Percentiles rank a stretch among this genome's conserved stretches.
phyloP scores from a whole-genome alignment of 1,139 yeast species.

The Suhomyces panamericanus region DNA sequence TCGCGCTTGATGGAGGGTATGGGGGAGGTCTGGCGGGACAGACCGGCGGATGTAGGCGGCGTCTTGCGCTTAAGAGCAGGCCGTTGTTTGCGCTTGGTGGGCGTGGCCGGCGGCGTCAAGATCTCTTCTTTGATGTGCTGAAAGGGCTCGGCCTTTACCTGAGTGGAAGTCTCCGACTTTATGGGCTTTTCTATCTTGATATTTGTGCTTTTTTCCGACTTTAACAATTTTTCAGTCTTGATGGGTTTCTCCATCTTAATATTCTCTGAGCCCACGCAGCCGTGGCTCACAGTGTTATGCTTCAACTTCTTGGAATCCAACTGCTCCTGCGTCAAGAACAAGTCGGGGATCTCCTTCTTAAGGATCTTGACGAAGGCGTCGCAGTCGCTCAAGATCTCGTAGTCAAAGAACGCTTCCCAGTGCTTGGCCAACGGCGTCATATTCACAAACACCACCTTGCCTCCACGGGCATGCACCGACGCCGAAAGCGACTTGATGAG shows the following conservation, averaged over 20 bases:
- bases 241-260: constrained; percentile 10
- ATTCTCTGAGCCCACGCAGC: not conserved
- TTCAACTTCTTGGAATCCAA: constrained; percentile 45
- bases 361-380: constrained; percentile 71
- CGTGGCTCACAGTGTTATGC: constrained; percentile 16
- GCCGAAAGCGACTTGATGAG: constrained; percentile 61
- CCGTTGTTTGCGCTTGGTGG: constrained; percentile 23
- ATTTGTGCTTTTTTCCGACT: too few species aligned
- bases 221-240: constrained; percentile 8
- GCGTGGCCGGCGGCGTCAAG: constrained; percentile 35
- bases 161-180: constrained; percentile 2
- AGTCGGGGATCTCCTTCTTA: constrained; percentile 53
- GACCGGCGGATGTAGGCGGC: not conserved
- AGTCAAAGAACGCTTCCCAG: constrained; percentile 66
- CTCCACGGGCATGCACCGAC: constrained; percentile 59
- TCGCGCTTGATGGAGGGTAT: constrained; percentile 6
- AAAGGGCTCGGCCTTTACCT: not conserved
- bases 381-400: constrained; percentile 76
- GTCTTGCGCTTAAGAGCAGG: constrained; percentile 16
- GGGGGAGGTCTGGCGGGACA: constrained; percentile 1
- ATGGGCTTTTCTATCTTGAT: constrained; percentile 15
- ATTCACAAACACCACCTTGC: constrained; percentile 65
- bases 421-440: constrained; percentile 48
- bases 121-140: constrained; percentile 12
- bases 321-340: constrained; percentile 57